Conservation (phyloP, 805 yeast genomes). For the Osmozyma mogii region DNA sequence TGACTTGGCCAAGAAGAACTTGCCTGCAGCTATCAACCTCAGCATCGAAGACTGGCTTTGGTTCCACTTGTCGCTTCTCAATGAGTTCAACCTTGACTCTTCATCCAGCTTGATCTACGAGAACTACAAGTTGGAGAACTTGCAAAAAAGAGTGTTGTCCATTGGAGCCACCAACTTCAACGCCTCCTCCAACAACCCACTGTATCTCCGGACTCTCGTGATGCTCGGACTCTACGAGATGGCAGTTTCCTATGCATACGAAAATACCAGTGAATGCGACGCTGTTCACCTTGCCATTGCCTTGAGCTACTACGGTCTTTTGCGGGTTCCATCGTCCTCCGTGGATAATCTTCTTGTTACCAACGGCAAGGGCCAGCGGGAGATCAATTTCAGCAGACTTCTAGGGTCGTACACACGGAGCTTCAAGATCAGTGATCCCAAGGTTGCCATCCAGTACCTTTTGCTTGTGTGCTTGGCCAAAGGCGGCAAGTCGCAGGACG, state of each 20-base stretch:
- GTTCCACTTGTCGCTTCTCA: constrained; percentile 76
- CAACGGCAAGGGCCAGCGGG: constrained; percentile 25
- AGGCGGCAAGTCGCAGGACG: constrained; percentile 31
- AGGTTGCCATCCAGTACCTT: constrained; percentile 86
- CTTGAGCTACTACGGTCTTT: constrained; percentile 62
- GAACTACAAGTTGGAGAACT: constrained; percentile 61
- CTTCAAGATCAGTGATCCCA: constrained; percentile 80
- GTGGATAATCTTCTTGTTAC: constrained; percentile 30
- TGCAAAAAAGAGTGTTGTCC: constrained; percentile 63
- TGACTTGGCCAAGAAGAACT: constrained; percentile 54
- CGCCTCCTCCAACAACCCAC: constrained; percentile 53
- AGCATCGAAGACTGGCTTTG: constrained; percentile 96
- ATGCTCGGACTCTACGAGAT: constrained; percentile 75
- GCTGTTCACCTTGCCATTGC: constrained; percentile 87
- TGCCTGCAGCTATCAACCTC: constrained; percentile 60
- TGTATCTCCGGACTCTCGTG: constrained; percentile 67
- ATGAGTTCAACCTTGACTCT: constrained; percentile 34
- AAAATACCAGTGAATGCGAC: constrained; percentile 63
- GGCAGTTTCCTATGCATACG: constrained; percentile 61
- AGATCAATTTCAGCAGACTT: constrained; percentile 49
- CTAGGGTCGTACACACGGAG: constrained; percentile 75
- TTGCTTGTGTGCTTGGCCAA: constrained; percentile 53
- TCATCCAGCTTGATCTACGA: constrained; percentile 49
- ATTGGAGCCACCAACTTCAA: constrained; percentile 71
- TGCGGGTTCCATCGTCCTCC: constrained; percentile 39